These are phyloP conservation scores for Parmales sp. DNA, from an alignment of 108 stramenopile species.

Conservation along the genomic window DNA sequence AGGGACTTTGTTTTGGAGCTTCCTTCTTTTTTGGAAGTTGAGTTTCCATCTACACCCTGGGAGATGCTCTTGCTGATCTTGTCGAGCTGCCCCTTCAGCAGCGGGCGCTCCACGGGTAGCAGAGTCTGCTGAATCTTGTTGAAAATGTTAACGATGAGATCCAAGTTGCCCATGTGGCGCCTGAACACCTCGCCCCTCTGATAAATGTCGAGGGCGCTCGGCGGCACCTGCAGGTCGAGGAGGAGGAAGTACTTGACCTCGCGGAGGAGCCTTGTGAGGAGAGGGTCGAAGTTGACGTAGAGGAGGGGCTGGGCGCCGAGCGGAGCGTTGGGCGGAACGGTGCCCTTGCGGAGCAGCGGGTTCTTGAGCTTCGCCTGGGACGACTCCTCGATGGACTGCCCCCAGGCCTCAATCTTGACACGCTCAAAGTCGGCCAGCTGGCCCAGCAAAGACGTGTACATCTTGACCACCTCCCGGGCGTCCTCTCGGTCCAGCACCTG, in stretches of 20 bases:
- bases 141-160: constrained; percentile 27
- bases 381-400: constrained; percentile 18
- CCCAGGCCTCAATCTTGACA: constrained; percentile 28
- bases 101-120: constrained; percentile 34
- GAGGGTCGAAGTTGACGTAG: constrained; percentile 35
- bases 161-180: constrained; percentile 30
- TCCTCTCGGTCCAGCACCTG: constrained; percentile 34
- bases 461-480: constrained; percentile 28
- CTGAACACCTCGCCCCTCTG: constrained; percentile 23
- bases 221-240: constrained; percentile 26
- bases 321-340: not conserved
- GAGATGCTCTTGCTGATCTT: constrained; percentile 20
- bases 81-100: constrained; percentile 19
- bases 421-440: constrained; percentile 29
- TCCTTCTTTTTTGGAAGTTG: constrained; percentile 1
- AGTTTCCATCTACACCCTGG: constrained; percentile 17
- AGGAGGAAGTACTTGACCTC: constrained; percentile 45
- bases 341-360: constrained; percentile 16
- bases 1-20: constrained; percentile 18
- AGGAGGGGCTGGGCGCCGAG: constrained; percentile 8
- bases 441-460: constrained; percentile 23
- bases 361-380: constrained; percentile 28
- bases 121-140: constrained; percentile 29
- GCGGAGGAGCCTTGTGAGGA: constrained; percentile 28
- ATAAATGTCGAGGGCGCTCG: constrained; percentile 28